A percentile compares a stretch with the other conserved stretches of the same genome.
Conservation (phyloP, 2,329 filamentous ascomycete genomes). For the Sclerotiophoma versabilis region DNA sequence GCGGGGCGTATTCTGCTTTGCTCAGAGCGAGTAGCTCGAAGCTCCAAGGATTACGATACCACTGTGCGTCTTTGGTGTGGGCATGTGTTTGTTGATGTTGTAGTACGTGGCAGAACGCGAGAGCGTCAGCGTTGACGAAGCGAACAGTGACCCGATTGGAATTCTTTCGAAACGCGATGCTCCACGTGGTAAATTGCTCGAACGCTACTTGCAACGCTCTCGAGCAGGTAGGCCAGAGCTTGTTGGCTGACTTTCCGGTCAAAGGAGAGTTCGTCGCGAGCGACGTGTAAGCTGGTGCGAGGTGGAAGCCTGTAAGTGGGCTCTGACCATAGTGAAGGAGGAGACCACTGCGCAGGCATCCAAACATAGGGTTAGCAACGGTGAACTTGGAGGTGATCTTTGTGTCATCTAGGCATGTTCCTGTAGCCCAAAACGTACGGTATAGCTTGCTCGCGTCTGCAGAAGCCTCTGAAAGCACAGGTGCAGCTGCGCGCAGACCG, state of each 20-base stretch:
- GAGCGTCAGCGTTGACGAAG: not conserved
- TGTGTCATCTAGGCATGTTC: not conserved
- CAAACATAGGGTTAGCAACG: not conserved
- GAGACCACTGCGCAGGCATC: not conserved
- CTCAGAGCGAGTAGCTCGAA: not conserved
- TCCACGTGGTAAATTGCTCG: not conserved
- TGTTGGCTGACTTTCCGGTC: not conserved
- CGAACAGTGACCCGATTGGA: not conserved
- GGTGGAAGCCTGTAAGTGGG: not conserved
- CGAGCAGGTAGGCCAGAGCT: not conserved
- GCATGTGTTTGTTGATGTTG: too few relatives aligned
- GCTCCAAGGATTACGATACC: not conserved
- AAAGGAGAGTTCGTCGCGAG: not conserved
- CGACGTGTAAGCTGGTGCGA: not conserved
- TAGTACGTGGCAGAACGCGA: not conserved
- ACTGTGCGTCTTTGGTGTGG: not conserved
- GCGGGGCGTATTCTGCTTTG: not conserved
- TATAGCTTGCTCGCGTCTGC: not conserved
- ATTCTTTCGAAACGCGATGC: not conserved
- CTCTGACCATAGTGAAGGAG: not conserved
- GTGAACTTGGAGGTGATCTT: not conserved
- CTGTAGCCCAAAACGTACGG: not conserved
- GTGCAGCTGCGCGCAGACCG: not conserved
- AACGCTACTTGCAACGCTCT: not conserved
- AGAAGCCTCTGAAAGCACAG: not conserved